A percentile compares a stretch with the other conserved stretches of the same genome.
These are phyloP conservation scores for Westerdykella aurantiaca DNA, from an alignment of 2,329 filamentous ascomycete genomes.

Conservation along the genomic window DNA sequence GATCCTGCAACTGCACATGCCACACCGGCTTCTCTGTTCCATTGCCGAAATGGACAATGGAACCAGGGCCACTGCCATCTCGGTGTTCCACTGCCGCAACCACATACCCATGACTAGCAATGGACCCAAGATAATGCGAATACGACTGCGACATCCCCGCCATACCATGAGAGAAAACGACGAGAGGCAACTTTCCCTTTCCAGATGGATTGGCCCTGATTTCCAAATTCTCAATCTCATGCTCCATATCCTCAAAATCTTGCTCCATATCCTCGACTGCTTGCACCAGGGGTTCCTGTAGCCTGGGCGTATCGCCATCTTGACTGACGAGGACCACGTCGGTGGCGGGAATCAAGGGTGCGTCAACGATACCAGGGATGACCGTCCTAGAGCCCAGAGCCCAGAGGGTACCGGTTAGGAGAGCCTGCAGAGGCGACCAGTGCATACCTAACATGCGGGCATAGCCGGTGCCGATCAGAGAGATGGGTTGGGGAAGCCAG, in stretches of 20 bases:
- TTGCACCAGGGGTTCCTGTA: conserved; percentile 2
- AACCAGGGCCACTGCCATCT: conserved; percentile 44
- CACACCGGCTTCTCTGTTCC: conserved; percentile 32
- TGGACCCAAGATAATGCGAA: conserved; percentile 42
- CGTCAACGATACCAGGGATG: conserved; percentile 42
- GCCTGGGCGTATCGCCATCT: background rate
- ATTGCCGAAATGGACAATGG: conserved; percentile 35
- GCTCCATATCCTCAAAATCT: conserved; percentile 15
- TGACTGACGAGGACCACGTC: background rate
- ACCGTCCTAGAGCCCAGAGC: conserved; percentile 37
- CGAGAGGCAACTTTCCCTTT: conserved; percentile 35
- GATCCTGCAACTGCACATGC: conserved; percentile 33
- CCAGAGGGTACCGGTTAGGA: conserved; percentile 41
- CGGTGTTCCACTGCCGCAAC: conserved; percentile 45
- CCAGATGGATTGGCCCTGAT: conserved; percentile 7
- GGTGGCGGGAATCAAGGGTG: conserved; percentile 31
- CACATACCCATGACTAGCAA: conserved; percentile 43
- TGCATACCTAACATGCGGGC: conserved; percentile 39
- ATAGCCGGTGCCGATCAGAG: conserved; percentile 41
- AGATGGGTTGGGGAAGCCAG: conserved; percentile 43
- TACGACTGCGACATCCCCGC: conserved; percentile 43
- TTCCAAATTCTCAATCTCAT: conserved; percentile 8
- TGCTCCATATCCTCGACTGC: conserved; percentile 5
- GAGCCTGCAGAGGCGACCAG: conserved; percentile 29
- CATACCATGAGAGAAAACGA: conserved; percentile 46